These are phyloP conservation scores for Colletotrichum incanum DNA, from an alignment of 2,329 filamentous ascomycete species.

Conservation along the genomic window DNA sequence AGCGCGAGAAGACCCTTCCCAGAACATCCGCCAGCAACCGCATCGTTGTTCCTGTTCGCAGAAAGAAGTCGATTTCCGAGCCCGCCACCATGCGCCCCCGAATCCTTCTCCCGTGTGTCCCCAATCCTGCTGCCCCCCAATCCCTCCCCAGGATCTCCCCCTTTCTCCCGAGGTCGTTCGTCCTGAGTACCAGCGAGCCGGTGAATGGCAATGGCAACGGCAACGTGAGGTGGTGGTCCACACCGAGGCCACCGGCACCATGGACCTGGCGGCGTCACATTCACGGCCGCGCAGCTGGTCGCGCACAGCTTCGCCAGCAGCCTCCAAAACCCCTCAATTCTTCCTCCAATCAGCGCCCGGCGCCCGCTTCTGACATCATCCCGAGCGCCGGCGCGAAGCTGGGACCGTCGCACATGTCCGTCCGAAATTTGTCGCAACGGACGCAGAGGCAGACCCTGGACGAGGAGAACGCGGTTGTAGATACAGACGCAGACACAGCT, in stretches of 20 bases:
- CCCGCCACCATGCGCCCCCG: constrained; percentile 16
- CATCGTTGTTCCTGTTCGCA: not conserved
- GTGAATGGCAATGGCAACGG: not conserved
- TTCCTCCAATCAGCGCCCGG: constrained; percentile 42
- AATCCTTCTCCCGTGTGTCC: constrained; percentile 9
- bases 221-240: not conserved
- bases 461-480: not conserved
- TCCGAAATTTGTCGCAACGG: constrained; percentile 31
- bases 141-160: constrained; percentile 20
- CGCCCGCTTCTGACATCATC: constrained; percentile 44
- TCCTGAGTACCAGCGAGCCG: constrained; percentile 18
- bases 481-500: not conserved
- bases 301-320: not conserved
- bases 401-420: constrained; percentile 19
- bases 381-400: constrained; percentile 37
- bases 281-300: not conserved
- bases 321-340: constrained; percentile 41
- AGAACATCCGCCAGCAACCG: not conserved
- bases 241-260: constrained; percentile 7
- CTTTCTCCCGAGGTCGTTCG: not conserved
- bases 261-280: not conserved
- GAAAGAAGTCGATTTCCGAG: not conserved
- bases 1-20: not conserved
- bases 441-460: constrained; percentile 8
- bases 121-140: constrained; percentile 19